Evolutionary conservation across 2,329 filamentous ascomycete genomes (phyloP), one percentile per base, ranked within the genome.

Genomic region (Pyrenochaeta sp.): DNA sequence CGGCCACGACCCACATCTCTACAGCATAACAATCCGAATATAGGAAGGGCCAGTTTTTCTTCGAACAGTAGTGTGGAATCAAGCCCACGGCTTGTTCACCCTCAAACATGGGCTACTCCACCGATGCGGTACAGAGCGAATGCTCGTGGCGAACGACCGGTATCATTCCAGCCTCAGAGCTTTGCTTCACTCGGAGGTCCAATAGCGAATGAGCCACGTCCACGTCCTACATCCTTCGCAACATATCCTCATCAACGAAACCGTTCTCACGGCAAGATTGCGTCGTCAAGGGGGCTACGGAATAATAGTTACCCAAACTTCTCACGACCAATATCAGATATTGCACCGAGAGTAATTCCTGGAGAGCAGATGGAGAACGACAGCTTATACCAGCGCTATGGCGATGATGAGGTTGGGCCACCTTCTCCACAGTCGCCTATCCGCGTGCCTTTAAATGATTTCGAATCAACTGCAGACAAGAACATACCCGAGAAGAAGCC

Each of bases 191-290:
- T 69, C 40, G 63, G 61, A 19, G 67, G 65, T 45, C 65, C 63
- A 58, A 56, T 56, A 43, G 37, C 57, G 27, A 55, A 42, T 49
- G 58, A 67, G 32, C 54, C 52, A 48, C 62, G 68, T 10, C 59
- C 65, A 27, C 66, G 71, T 10, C 71, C 70, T 22, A 64, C 59
- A 12, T 74, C 71, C 0, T 72, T 69, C 57, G 67, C 65, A 43
- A 61, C 65, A 24, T 66, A 66, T 34, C 28, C 45, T 19, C 66
- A 72, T 12, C 58, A 64, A 25, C 64, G 69, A 30, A 62, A 66
- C n/a, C 65, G 71, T 22, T 67, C 68, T 6, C 66, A 63, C 19
- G 65, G 56, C 30, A 73, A 68, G 54, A 72, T 75, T 44, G 72
- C 71, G 2, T 74, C 72, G 3, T 74, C 71, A 6, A 58, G 71